These are phyloP conservation scores for rapeseed (Brassica napus) DNA, from an alignment of 345 rosid genomes.

Conservation along the genomic window Da-Ae NC_063436.1:24377001-24377500, in stretches of 20 bases:
- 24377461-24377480: constrained; percentile 50
- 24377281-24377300: constrained; percentile 61
- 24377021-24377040: background rate
- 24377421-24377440: constrained; percentile 66
- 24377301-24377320: constrained; percentile 73
- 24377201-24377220: constrained; percentile 89
- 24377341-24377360: constrained; percentile 78
- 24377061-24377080: background rate
- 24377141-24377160: constrained; percentile 99
- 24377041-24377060: background rate
- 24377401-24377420: constrained; percentile 67
- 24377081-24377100: background rate
- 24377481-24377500: constrained; percentile 43
- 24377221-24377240: constrained; percentile 92
- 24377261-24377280: constrained; percentile 65
- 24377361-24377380: constrained; percentile 75
- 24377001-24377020: background rate
- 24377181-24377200: constrained; percentile 74
- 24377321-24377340: constrained; percentile 61
- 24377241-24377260: constrained; percentile 79
- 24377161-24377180: constrained; percentile 80
- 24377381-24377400: constrained; percentile 66
- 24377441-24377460: constrained; percentile 83
- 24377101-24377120: constrained; percentile 80
- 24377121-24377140: constrained; percentile 85